Conservation (phyloP, 2,329 filamentous ascomycete genomes). For the Fusarium ambrosium region DNA sequence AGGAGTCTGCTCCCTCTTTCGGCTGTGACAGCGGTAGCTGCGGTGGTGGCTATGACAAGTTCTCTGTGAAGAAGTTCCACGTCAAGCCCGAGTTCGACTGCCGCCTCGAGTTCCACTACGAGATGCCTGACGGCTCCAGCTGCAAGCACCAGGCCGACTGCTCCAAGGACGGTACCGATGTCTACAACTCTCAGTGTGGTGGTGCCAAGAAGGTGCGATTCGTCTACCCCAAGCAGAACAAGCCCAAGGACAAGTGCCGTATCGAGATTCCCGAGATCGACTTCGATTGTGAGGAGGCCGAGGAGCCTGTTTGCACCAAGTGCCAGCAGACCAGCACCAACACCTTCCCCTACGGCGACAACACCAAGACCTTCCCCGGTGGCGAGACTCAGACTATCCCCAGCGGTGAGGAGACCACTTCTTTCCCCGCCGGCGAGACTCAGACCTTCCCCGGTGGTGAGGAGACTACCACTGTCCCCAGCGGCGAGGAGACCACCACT, state of each 20-base stretch:
- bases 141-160: slow-evolving; percentile 85
- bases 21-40: slow-evolving; percentile 53
- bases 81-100: slow-evolving; percentile 81
- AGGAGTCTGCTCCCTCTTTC: slow-evolving; percentile 69
- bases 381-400: slow-evolving; percentile 16
- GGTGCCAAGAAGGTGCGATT: slow-evolving; percentile 87
- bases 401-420: slow-evolving; percentile 1
- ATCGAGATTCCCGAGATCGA: slow-evolving; percentile 80
- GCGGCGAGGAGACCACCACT: slow-evolving; percentile 1
- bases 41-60: slow-evolving; percentile 60
- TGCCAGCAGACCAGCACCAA: slow-evolving; percentile 6
- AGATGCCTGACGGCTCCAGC: slow-evolving; percentile 83
- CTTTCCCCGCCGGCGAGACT: slow-evolving; percentile 13
- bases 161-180: slow-evolving; percentile 74
- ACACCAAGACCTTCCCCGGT: slow-evolving; percentile 16
- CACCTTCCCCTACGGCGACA: slow-evolving; percentile 3
- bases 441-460: slow-evolving; percentile 32
- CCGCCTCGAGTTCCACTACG: slow-evolving; percentile 87
- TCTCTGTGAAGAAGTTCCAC: slow-evolving; percentile 83
- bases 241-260: slow-evolving; percentile 71
- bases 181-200: slow-evolving; percentile 92
- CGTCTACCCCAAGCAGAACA: slow-evolving; percentile 71
- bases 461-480: slow-evolving; percentile 15
- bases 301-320: slow-evolving; percentile 29
- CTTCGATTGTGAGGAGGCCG: slow-evolving; percentile 75